These are phyloP conservation scores for Stagonosporopsis chrysanthemi DNA, from an alignment of 2,329 filamentous ascomycete species.

Conservation along the genomic window DNA sequence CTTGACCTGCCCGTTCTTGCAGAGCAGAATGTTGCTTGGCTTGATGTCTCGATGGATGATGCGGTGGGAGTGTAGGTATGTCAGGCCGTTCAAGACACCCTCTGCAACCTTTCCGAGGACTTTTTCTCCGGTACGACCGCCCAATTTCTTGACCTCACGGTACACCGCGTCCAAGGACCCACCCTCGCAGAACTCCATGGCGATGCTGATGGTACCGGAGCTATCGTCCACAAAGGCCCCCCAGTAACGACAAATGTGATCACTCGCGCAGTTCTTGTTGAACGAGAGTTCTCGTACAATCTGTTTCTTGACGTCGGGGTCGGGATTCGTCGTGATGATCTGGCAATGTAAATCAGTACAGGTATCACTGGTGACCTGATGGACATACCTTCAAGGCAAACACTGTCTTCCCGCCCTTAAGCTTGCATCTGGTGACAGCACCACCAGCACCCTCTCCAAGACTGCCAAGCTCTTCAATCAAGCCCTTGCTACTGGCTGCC, in stretches of 20 bases:
- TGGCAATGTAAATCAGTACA: constrained; percentile 24
- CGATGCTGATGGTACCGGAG: constrained; percentile 96
- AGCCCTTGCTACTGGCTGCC: constrained; percentile 86
- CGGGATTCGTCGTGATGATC: constrained; percentile 98
- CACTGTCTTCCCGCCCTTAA: constrained; percentile 90
- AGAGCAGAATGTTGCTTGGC: constrained; percentile 94
- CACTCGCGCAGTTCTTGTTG: constrained; percentile 95
- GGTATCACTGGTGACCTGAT: not conserved
- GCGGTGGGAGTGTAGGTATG: constrained; percentile 92
- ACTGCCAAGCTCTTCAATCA: constrained; percentile 87
- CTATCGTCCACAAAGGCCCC: constrained; percentile 95
- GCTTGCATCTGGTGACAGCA: constrained; percentile 87
- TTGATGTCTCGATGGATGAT: constrained; percentile 99
- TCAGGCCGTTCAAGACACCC: constrained; percentile 90
- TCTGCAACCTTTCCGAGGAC: constrained; percentile 96
- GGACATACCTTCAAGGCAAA: constrained; percentile 87
- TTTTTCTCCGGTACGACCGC: constrained; percentile 94
- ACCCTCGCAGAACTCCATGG: constrained; percentile 99
- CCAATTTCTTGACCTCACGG: constrained; percentile 93
- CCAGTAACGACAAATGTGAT: constrained; percentile 97
- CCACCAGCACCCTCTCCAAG: constrained; percentile 95
- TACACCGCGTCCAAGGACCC: constrained; percentile 97
- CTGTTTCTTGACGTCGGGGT: constrained; percentile 97
- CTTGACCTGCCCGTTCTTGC: constrained; percentile 87
- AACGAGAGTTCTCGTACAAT: constrained; percentile 96